Conservation (phyloP, 176 grass and related monocot genomes). For the Areca catechu region DNA sequence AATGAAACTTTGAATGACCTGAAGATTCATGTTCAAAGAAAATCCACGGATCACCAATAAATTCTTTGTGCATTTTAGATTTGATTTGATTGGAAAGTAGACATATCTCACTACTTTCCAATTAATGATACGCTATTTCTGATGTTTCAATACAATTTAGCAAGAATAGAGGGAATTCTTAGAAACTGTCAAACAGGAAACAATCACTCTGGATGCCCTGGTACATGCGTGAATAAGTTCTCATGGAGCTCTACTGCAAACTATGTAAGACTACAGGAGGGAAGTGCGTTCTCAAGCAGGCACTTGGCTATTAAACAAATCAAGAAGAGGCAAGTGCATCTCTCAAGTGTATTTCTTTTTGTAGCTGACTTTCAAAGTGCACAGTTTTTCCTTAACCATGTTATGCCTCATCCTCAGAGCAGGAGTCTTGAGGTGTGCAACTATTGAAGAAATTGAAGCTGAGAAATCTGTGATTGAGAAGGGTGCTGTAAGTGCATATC, state of each 20-base stretch:
- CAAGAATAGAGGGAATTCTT: too few species aligned
- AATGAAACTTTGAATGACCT: too few species aligned
- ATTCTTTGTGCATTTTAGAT: too few species aligned
- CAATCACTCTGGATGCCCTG: constrained; percentile 4
- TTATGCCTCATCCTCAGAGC: constrained; percentile 38
- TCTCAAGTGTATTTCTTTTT: not conserved
- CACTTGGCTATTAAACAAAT: not conserved
- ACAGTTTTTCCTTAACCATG: constrained; percentile 19
- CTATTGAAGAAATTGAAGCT: constrained; percentile 91
- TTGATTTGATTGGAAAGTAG: too few species aligned
- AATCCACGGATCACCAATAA: too few species aligned
- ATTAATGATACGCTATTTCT: too few species aligned
- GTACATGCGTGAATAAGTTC: not conserved
- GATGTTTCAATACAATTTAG: too few species aligned
- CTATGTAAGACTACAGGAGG: constrained; percentile 11
- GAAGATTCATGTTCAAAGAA: too few species aligned
- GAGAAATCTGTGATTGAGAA: constrained; percentile 85
- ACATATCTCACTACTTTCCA: too few species aligned
- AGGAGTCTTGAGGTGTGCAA: constrained; percentile 67
- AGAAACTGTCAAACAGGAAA: not conserved
- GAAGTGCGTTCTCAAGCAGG: constrained; percentile 20
- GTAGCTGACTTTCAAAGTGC: constrained; percentile 3
- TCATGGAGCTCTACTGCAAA: constrained; percentile 21
- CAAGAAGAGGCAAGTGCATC: constrained; percentile 23
- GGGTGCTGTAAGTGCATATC: constrained; percentile 46